Evolutionary conservation across 1,139 yeast species (phyloP).

Genomic region (Saccharomyces hybrid): DNA sequence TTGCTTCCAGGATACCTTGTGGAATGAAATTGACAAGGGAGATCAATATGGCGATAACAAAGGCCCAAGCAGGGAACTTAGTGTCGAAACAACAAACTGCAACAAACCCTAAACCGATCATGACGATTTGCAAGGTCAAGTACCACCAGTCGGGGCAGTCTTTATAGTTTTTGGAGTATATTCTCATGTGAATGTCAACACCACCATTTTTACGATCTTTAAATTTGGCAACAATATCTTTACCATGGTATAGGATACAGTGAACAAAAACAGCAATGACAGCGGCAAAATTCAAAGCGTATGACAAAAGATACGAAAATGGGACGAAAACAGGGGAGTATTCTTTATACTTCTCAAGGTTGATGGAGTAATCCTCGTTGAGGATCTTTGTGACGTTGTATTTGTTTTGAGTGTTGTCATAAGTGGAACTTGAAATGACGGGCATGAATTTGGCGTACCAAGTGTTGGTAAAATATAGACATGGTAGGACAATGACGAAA

Average conservation of each 20-base stretch:
- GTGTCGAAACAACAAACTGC: conserved; percentile 31
- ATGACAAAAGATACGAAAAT: conserved; percentile 35
- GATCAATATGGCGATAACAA: conserved; percentile 33
- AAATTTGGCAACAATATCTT: conserved; percentile 32
- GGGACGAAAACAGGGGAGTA: conserved; percentile 38
- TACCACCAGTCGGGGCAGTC: conserved; percentile 41
- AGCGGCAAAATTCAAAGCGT: conserved; percentile 40
- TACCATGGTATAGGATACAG: conserved; percentile 36
- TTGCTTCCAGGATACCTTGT: conserved; percentile 36
- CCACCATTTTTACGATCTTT: conserved; percentile 32
- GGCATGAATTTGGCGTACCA: conserved; percentile 40
- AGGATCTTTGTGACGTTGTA: conserved; percentile 38
- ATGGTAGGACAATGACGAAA: conserved; percentile 32
- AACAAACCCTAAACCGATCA: conserved; percentile 34
- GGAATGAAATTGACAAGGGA: conserved; percentile 35
- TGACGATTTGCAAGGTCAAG: conserved; percentile 29
- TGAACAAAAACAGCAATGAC: conserved; percentile 37
- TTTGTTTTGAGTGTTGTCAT: conserved; percentile 32
- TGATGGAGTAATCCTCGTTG: conserved; percentile 27
- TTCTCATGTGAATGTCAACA: conserved; percentile 37
- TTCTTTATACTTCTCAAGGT: conserved; percentile 30
- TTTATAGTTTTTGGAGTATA: conserved; percentile 34
- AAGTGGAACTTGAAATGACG: conserved; percentile 35
- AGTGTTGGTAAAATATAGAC: conserved; percentile 35
- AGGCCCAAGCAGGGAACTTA: conserved; percentile 36